Conservation (phyloP, 1,284 basidiomycete species). For the Ceratobasidium sp. region DNA sequence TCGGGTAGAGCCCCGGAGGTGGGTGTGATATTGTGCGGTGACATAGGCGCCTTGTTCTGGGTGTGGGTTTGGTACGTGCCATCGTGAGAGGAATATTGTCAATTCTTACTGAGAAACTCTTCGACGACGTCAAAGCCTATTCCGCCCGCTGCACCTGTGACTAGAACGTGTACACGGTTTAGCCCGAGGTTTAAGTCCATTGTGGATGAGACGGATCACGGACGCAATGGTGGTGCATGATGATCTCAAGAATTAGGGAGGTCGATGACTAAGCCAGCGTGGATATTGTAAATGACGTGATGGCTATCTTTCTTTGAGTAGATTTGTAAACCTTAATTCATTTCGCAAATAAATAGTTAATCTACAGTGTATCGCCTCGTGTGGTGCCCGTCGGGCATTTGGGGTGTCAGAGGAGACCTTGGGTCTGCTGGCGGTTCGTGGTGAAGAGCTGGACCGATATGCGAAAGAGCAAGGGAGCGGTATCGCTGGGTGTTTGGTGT, state of each 20-base stretch:
- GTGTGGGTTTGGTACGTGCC: constrained; percentile 37
- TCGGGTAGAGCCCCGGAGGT: constrained; percentile 56
- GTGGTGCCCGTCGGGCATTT: neutral
- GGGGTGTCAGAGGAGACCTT: constrained; percentile 18
- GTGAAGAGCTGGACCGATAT: neutral
- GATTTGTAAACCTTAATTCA: neutral
- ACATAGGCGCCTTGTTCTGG: constrained; percentile 72
- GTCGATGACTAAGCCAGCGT: constrained; percentile 45
- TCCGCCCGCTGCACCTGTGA: constrained; percentile 69
- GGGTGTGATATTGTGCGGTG: constrained; percentile 74
- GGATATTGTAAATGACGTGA: neutral
- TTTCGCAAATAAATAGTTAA: neutral
- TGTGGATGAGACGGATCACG: neutral
- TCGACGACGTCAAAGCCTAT: constrained; percentile 66
- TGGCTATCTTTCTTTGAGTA: neutral
- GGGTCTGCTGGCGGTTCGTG: constrained; percentile 25
- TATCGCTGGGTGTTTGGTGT: neutral
- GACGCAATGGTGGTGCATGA: constrained; percentile 3
- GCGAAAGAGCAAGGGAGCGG: constrained; percentile 8
- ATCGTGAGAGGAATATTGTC: neutral
- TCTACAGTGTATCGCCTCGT: constrained; percentile 7
- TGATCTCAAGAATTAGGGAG: constrained; percentile 42
- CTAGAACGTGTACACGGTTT: constrained; percentile 52
- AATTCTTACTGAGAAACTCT: constrained; percentile 58
- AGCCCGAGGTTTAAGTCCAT: constrained; percentile 48